Percentiles rank a stretch among this genome's conserved stretches.
Evolutionary conservation across 176 grass and related monocot species (phyloP).

Genomic region (Lolium multiflorum): DNA sequence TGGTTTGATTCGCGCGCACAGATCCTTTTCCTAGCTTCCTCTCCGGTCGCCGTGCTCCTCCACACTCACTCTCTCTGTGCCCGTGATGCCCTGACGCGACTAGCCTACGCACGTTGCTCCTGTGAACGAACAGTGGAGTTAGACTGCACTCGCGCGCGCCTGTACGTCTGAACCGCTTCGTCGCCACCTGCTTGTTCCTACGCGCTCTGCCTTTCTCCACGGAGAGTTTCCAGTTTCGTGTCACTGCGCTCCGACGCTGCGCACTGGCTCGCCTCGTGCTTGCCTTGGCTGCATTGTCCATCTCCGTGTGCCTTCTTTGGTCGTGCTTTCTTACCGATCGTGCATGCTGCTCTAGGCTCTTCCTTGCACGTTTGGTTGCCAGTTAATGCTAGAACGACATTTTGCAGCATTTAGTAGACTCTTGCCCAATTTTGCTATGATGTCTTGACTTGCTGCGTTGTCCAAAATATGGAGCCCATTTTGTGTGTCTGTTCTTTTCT

Average conservation of each 20-base stretch:
- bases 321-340: background rate
- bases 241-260: background rate
- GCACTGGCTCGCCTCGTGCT: background rate
- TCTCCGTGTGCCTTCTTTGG: background rate
- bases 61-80: background rate
- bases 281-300: background rate
- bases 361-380: background rate
- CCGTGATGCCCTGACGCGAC: constrained; percentile 31
- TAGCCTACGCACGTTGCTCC: background rate
- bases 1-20: background rate
- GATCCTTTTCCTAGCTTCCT: constrained; percentile 29
- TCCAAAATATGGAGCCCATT: background rate
- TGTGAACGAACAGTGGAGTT: background rate
- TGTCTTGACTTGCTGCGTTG: background rate
- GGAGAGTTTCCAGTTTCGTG: constrained; percentile 7
- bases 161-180: background rate
- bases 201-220: background rate
- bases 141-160: constrained; percentile 23
- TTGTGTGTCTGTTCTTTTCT: background rate
- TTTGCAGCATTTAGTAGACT: background rate
- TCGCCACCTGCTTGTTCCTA: constrained; percentile 39
- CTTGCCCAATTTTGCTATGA: background rate
- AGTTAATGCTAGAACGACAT: background rate
- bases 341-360: background rate
- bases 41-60: background rate